phyloP scores from a whole-genome alignment of 2,329 filamentous ascomycete genomes.

The Colletotrichum sp. region DNA sequence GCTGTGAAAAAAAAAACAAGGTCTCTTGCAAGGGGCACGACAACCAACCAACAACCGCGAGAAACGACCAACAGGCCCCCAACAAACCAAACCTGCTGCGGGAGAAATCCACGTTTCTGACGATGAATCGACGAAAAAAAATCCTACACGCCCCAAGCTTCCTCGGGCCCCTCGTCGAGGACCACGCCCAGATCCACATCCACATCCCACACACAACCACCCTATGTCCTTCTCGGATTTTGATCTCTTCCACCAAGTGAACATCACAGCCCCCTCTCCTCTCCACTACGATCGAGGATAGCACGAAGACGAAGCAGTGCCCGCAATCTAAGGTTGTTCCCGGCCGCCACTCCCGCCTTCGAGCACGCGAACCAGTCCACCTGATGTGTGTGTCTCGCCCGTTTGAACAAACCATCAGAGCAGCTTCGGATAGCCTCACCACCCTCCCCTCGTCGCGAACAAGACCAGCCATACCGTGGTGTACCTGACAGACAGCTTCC shows the following conservation, averaged over 20 bases:
- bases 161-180: neutral
- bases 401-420: neutral
- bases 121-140: neutral
- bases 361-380: neutral
- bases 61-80: neutral
- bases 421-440: neutral
- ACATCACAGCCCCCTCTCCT: neutral
- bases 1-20: conserved; percentile 7
- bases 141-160: neutral
- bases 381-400: neutral
- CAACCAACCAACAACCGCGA: neutral
- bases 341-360: conserved; percentile 10
- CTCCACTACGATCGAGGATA: neutral
- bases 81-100: neutral
- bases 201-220: neutral
- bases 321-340: conserved; percentile 8
- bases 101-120: neutral
- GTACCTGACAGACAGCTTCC: neutral
- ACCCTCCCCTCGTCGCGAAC: neutral
- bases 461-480: neutral
- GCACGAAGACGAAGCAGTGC: neutral
- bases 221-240: neutral
- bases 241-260: neutral
- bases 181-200: neutral
- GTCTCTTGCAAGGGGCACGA: neutral